Evolutionary conservation across 73 alveolate genomes (phyloP), one percentile per base, ranked within the genome.

Genomic region (Paramecium sexaurelia): DNA sequence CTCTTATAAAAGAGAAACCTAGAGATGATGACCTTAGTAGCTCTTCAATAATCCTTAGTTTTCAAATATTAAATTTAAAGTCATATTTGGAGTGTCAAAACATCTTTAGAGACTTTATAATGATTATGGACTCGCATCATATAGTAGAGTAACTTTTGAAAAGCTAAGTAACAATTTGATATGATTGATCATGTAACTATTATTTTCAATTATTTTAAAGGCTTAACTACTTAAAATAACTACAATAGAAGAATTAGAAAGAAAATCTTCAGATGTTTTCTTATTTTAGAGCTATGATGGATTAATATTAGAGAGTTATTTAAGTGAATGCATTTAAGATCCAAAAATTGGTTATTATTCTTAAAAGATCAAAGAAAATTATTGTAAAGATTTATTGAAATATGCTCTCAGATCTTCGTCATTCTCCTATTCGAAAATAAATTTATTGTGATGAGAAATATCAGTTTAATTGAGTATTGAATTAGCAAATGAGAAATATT

Each of bases 381-480:
- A 32, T 19, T 71, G 6, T 71, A 71, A 71, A 35, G 55, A 33
- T 71, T 32, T 71, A 5, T 71, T 71, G 2, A 71, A 35, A n/a
- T 71, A 71, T 8, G 86, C 86, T 71, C 86, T 71, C 5, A 71
- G 11, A 71, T 71, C 86, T 11, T 71, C 86, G 6, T 71, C 86
- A 32, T 61, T 61, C 11, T 61, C 83, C n/a, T 61, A 8, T 22
- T 61, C 83, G 26, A 61, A 61, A 1, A 61, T 19, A 10, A 61
- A 61, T 61, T 61, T 61, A 61, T 8, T 10, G 26, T 61, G 83
- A 29, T 61, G 7, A 0, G 11, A 11, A 11, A 61, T 61, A 3
- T 61, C 83, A 7, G 33, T 61, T 11, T 26, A 8, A 26, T 13
- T 11, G 26, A 61, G 11, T 8, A 61, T 61, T 6, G 83, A 61